Base-by-base conservation (phyloP, 352 stramenopile genomes). In the Phytopythium sindhum region DNA sequence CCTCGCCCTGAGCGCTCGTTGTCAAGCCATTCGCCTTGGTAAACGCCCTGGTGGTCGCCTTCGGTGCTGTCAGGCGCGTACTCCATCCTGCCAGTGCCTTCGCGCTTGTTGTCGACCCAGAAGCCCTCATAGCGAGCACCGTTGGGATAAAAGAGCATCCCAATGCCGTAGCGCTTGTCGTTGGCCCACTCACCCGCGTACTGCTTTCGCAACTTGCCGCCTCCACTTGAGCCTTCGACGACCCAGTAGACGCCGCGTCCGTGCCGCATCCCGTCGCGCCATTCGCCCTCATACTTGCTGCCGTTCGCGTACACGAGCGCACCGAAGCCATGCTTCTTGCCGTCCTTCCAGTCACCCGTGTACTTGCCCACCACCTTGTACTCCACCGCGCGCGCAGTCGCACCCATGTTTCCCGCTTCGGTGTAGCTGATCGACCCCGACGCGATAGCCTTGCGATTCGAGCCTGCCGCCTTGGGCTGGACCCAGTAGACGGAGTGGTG, bases 291-390 rank as follows among this genome's bases (percentile, higher is more conserved):
- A 69, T 96, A 98, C 60, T 91, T 95, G 77, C 91, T 96, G 11
- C 92, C 91, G 65, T 97, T 97, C 15, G 86, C 79, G 59, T 93
- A 96, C 39, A 94, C 63, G 42, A 97, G 88, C 31, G 81, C 90
- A 14, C 96, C 96, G 62, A 92, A 91, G 9, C 96, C 96, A 72
- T 98, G 90, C 68, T 97, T 96, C 65, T 93, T 81, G 53, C 97
- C 96, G 51, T 95, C 75, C 59, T 89, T 88, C 95, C 95, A 98
- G 65, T 97, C 80, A 28, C 96, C 95, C 55, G 96, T 97, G 78
- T 99, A 95, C 65, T 92, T 94, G 44, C 81, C 82, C 29, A 82
- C 62, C 44, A 90, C 56, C 28, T 81, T 80, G 50, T 90, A 93
- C 57, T 87, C 73, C 35, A 89, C 73, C 48, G 77, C 75, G 26